A percentile compares a stretch with the other conserved stretches of the same genome.
Conservation (phyloP, 2,329 filamentous ascomycete genomes). For the Madurella mycetomatis region DNA sequence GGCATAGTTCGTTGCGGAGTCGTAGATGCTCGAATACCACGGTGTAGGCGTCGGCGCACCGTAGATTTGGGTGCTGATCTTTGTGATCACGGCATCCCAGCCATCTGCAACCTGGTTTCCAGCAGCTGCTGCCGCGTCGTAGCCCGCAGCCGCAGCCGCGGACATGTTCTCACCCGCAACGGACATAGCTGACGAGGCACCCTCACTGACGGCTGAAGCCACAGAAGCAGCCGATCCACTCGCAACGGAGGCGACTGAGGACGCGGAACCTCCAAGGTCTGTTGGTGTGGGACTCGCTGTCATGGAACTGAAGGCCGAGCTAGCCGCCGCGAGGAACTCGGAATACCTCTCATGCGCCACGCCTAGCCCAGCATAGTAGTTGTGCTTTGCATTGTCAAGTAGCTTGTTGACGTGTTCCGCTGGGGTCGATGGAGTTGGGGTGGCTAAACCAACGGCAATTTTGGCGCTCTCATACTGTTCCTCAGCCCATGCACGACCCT, state of each 20-base stretch:
- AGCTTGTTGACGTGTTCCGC: constrained; percentile 50
- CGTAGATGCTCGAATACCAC: constrained; percentile 47
- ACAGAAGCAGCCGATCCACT: constrained; percentile 42
- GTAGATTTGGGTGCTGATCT: constrained; percentile 66
- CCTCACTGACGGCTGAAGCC: constrained; percentile 45
- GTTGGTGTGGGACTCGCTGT: constrained; percentile 59
- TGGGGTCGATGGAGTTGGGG: constrained; percentile 51
- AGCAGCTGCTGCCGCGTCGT: constrained; percentile 18
- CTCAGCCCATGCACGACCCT: constrained; percentile 67
- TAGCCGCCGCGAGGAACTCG: constrained; percentile 68
- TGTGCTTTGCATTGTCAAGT: constrained; percentile 57
- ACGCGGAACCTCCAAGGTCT: constrained; percentile 46
- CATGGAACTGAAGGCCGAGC: constrained; percentile 58
- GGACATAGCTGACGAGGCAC: constrained; percentile 39
- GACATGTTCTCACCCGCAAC: constrained; percentile 29
- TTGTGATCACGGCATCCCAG: constrained; percentile 60
- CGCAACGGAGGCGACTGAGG: constrained; percentile 43
- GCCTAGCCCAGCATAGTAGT: constrained; percentile 75
- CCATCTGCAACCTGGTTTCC: constrained; percentile 42
- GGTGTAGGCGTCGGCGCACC: constrained; percentile 59
- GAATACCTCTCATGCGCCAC: constrained; percentile 75
- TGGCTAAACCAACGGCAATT: constrained; percentile 57
- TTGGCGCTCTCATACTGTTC: constrained; percentile 67
- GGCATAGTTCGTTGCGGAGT: constrained; percentile 52
- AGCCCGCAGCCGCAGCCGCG: constrained; percentile 20